Evolutionary conservation across 1,284 basidiomycete species (phyloP).

Genomic region (Phellinidium pouzarii): DNA sequence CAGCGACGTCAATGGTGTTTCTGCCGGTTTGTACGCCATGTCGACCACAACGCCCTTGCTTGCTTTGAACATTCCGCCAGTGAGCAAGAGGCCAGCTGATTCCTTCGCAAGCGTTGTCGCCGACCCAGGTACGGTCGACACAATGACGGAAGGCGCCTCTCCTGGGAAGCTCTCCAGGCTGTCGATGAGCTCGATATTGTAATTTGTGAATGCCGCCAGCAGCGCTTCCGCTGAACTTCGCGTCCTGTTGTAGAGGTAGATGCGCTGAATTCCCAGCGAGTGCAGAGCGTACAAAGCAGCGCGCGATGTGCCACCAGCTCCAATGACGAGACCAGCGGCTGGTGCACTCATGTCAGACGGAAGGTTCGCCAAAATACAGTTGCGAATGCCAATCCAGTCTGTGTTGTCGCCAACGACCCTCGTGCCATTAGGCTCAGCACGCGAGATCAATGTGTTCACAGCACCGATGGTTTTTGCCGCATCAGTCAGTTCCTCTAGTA

Average conservation of each 20-base stretch:
- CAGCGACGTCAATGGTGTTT: conserved; percentile 59
- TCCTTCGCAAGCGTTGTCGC: conserved; percentile 45
- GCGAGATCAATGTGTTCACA: conserved; percentile 84
- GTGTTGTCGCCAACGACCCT: conserved; percentile 81
- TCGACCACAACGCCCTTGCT: conserved; percentile 72
- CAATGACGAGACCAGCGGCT: conserved; percentile 72
- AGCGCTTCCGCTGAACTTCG: conserved; percentile 64
- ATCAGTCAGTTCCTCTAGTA: conserved; percentile 71
- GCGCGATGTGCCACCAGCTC: conserved; percentile 88
- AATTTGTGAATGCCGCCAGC: conserved; percentile 60
- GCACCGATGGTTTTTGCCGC: conserved; percentile 84
- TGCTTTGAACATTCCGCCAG: conserved; percentile 43
- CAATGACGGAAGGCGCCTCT: conserved; percentile 59
- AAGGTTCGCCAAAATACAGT: conserved; percentile 43
- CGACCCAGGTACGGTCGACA: conserved; percentile 81
- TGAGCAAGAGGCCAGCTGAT: conserved; percentile 44
- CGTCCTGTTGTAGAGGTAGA: conserved; percentile 87
- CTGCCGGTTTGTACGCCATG: conserved; percentile 86
- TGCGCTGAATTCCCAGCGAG: conserved; percentile 55
- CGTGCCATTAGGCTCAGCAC: conserved; percentile 35
- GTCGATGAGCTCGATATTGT: conserved; percentile 55
- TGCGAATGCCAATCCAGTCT: conserved; percentile 83
- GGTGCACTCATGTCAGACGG: conserved; percentile 29
- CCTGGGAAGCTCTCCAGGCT: conserved; percentile 49
- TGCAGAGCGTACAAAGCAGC: conserved; percentile 88